Base-by-base conservation (phyloP, 345 rosid genomes). In the Eucalyptus cloeziana region DNA sequence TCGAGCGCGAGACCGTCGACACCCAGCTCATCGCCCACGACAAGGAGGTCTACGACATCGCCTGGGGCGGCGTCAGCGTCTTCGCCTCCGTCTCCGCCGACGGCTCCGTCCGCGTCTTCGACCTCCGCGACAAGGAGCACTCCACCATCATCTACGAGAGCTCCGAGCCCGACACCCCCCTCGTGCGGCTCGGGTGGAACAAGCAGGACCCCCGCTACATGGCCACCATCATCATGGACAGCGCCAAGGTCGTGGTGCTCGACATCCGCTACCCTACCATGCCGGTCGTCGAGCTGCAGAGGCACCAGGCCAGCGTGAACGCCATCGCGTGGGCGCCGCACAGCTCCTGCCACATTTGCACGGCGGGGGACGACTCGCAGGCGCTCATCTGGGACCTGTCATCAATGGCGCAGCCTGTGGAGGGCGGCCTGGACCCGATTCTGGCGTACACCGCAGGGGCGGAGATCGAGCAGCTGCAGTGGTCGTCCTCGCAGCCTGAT, bases 271-370 rank as follows among this genome's bases (percentile, higher is more conserved):
- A 93, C 88, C 99, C 99, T 0, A 97, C 99, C 6, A 94, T 95
- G 16, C 99, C 99, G 0, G 99, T 97, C 1, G 99, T 96, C 44
- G 99, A 97, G 92, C 92, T 97, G 92, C 99, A 97, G 93, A 89
- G 99, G 88, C 99, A 97, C 90, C 98, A 95, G 49, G 95, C 98
- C 4, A 94, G 98, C 47, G 99, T 96, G 19, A 97, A 97, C 88
- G 99, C 99, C 3, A 94, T 96, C 7, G 99, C 99, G 21, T 97
- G 99, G 99, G 99, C 99, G n/a, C 99, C 99, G 0, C 99, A 96
- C 76, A 96, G 99, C 90, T 96, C 99, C 31, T 97, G 99, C 58
- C 99, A 97, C 86, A 97, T 96, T 25, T 97, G 99, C 90, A 97
- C 99, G 2, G 99, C 99, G 0, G 99, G 99, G 76, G 99, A 97